phyloP scores from a whole-genome alignment of 2,329 filamentous ascomycete species.

The Cladophialophora immunda region DNA sequence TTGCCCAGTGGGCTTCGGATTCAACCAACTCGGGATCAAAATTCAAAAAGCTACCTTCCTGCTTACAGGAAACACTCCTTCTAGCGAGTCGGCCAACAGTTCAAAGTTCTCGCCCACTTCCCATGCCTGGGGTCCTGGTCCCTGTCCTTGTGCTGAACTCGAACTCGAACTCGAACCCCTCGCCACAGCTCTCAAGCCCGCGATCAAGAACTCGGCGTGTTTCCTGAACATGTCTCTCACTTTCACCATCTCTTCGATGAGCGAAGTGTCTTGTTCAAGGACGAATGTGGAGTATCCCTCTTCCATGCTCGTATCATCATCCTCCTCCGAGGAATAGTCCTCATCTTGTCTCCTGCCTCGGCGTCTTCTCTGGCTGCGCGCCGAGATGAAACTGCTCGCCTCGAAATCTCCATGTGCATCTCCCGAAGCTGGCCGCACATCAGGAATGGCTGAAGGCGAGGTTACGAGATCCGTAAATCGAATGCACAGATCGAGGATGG shows the following conservation, averaged over 20 bases:
- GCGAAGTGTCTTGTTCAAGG: constrained; percentile 52
- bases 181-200: constrained; percentile 71
- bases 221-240: constrained; percentile 71
- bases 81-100: constrained; percentile 34
- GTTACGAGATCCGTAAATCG: constrained; percentile 67
- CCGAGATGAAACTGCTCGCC: constrained; percentile 36
- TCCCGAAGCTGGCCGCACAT: neutral
- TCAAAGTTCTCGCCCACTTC: constrained; percentile 35
- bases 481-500: constrained; percentile 77
- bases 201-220: constrained; percentile 73
- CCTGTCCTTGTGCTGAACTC: neutral
- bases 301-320: constrained; percentile 41
- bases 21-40: neutral
- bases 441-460: constrained; percentile 20
- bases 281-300: constrained; percentile 50
- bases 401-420: constrained; percentile 22
- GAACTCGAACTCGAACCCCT: constrained; percentile 21
- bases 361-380: constrained; percentile 27
- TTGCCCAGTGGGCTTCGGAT: neutral
- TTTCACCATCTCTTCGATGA: constrained; percentile 60
- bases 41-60: constrained; percentile 6
- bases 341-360: constrained; percentile 14
- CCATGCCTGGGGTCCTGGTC: neutral
- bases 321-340: constrained; percentile 38
- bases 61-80: constrained; percentile 25